Evolutionary conservation across 2,329 filamentous ascomycete species (phyloP), one percentile per base, ranked within the genome.

Genomic region (Zasmidium cellare): DNA sequence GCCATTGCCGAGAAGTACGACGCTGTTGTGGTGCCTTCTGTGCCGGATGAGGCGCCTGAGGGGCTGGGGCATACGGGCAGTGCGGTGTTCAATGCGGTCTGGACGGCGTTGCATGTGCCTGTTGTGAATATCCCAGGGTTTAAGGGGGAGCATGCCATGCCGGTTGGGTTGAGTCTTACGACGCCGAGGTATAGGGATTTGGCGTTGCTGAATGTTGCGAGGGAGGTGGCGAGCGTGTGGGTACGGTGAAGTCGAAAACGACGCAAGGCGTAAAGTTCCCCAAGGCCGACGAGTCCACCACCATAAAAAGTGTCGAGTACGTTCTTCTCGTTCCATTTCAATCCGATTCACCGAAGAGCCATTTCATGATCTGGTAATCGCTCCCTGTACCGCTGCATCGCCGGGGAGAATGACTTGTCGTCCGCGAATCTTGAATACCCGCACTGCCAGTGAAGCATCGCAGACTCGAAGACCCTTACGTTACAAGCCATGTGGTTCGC

Each of bases 111-210:
- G 14, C 86, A 89, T 59, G 82, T 78, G 1, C 86, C 86, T 0
- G 83, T 84, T 0, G 71, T 88, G 20, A 88, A 88, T 59, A 70
- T 89, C 0, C 85, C 86, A 0, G 86, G 85, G 0, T 88, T 89
- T 63, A 71, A 76, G 28, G 85, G 86, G 0, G 75, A 75, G 25
- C 77, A 82, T 57, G 79, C 76, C 0, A 71, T 89, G 77, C 87
- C 86, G 0, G 78, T 89, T 38, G 86, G 87, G 0, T 63, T 85
- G 19, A 83, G 81, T 0, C 65, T 84, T 1, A 78, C 84, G 0
- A 76, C 75, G 0, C 73, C 78, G 1, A 70, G 80, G 20, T 83
- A 79, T 59, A 61, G 67, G 3, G 80, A 83, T 60, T 69, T 72
- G 46, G 74, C 73, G 55, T 63, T 82, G 23, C 63, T 82, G 25